Evolutionary conservation across 129 eudicot genomes (phyloP).

Genomic region (Chrysanthemum makinoi): DNA sequence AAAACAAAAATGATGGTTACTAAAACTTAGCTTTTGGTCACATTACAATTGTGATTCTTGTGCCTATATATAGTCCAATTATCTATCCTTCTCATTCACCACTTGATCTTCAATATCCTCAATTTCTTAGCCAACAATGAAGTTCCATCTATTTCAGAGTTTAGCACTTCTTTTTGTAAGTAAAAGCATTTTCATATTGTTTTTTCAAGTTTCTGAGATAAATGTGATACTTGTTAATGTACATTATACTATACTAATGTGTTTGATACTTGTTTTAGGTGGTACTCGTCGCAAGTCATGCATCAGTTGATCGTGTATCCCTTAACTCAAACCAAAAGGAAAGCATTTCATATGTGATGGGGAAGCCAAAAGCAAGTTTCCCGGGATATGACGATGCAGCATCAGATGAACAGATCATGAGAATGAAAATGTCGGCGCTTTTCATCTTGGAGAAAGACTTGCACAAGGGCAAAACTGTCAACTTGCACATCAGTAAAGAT

Average conservation of each 20-base stretch:
- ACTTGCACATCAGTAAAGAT: slow-evolving; percentile 28
- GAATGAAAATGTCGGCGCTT: slow-evolving; percentile 38
- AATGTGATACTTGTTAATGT: background rate
- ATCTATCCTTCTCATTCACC: background rate
- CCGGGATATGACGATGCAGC: slow-evolving; percentile 38
- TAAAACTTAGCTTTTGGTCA: background rate
- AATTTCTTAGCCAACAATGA: slow-evolving; percentile 1
- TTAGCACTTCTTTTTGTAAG: slow-evolving; percentile 5
- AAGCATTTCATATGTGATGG: slow-evolving; percentile 33
- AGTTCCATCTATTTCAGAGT: background rate
- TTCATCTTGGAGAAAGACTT: slow-evolving; percentile 36
- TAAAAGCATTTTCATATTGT: slow-evolving; percentile 7
- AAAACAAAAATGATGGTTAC: slow-evolving; percentile 6
- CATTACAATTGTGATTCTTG: background rate
- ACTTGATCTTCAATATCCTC: too few relatives aligned
- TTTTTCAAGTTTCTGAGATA: background rate
- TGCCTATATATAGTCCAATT: background rate
- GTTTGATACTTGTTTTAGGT: background rate
- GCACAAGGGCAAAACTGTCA: slow-evolving; percentile 26
- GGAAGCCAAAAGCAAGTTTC: slow-evolving; percentile 20
- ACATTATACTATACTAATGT: background rate
- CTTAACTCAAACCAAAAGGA: slow-evolving; percentile 15
- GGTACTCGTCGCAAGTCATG: background rate
- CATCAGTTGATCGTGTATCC: background rate
- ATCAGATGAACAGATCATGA: slow-evolving; percentile 37